Base-by-base conservation (phyloP, 768 basidiomycete species). In the Xerocomus spinulosus region DNA sequence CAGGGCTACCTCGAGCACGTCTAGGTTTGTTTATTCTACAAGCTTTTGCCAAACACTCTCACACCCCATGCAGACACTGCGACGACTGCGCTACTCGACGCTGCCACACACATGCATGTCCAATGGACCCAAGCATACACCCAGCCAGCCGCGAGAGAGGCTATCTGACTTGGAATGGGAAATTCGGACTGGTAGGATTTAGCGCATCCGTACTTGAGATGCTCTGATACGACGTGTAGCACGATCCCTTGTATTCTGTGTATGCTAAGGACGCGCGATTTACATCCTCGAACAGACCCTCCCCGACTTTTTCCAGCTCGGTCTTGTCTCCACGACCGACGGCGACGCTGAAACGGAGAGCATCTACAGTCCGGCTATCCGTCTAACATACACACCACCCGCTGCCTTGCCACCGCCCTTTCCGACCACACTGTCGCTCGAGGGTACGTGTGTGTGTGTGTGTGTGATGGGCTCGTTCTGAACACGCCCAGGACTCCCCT, bases 1-100 rank as follows among this genome's bases (percentile, higher is more conserved):
- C 89, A 93, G 61, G 94, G 94, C 4, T 95, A 86, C 66, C 71
- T 99, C 55, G 90, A 97, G 26, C 26, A 6, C 10, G 10, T 5
- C 26, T 28, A 28, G 37, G 25, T 36, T 54, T 59, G 63, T 63
- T 55, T 61, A 44, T 41, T 52, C 48, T 46, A n/a, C n/a, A n/a
- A n/a, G n/a, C n/a, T n/a, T n/a, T n/a, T 39, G 57, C 62, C 62
- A 67, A 64, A 64, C 54, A 64, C 49, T 15, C 42, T 39, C 37
- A 49, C 50, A 44, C 33, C 36, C 15, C 47, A 63, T 63, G 64
- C 47, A 35, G 17, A 10, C 44, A 7, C 14, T 44, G 18, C n/a
- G n/a, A n/a, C n/a, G 25, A 54, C 24, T 32, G 40, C 25, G 5
- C 38, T 39, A 13, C n/a, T 39, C 9, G n/a, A 15, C 70, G n/a